These are phyloP conservation scores for Penicillium psychrofluorescens DNA, from an alignment of 495 filamentous ascomycete species.

Conservation along the genomic window DNA sequence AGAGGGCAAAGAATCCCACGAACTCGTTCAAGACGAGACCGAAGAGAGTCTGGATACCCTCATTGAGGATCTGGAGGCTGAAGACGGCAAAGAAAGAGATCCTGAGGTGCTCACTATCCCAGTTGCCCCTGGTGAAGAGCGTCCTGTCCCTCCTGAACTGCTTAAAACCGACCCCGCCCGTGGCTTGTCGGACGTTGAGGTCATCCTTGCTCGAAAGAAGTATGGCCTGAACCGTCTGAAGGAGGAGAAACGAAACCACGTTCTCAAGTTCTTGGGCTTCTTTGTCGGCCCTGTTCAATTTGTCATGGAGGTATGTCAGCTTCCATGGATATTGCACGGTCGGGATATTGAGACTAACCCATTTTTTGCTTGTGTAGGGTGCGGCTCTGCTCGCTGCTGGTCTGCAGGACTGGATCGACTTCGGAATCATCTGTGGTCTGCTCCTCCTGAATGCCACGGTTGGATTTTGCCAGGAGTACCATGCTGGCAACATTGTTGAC, in stretches of 20 bases:
- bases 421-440: conserved; percentile 69
- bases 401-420: conserved; percentile 71
- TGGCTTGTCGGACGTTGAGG: conserved; percentile 69
- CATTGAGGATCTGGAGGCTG: conserved; percentile 74
- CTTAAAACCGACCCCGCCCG: conserved; percentile 61
- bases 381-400: conserved; percentile 70
- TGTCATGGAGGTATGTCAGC: conserved; percentile 74
- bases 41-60: conserved; percentile 73
- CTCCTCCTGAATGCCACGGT: conserved; percentile 75
- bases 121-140: conserved; percentile 17
- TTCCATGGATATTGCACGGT: not conserved
- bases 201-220: conserved; percentile 60
- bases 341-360: not conserved
- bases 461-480: conserved; percentile 83
- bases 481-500: conserved; percentile 87
- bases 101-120: conserved; percentile 40
- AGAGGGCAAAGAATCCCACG: not conserved
- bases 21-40: conserved; percentile 1
- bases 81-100: conserved; percentile 60
- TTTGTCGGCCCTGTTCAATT: conserved; percentile 90
- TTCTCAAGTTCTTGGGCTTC: conserved; percentile 76
- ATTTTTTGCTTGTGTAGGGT: conserved; percentile 34
- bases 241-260: conserved; percentile 77
- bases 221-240: conserved; percentile 86
- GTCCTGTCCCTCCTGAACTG: conserved; percentile 55